These are phyloP conservation scores for Myxozyma mucilagina DNA, from an alignment of 805 yeast species.

Conservation along the genomic window DNA sequence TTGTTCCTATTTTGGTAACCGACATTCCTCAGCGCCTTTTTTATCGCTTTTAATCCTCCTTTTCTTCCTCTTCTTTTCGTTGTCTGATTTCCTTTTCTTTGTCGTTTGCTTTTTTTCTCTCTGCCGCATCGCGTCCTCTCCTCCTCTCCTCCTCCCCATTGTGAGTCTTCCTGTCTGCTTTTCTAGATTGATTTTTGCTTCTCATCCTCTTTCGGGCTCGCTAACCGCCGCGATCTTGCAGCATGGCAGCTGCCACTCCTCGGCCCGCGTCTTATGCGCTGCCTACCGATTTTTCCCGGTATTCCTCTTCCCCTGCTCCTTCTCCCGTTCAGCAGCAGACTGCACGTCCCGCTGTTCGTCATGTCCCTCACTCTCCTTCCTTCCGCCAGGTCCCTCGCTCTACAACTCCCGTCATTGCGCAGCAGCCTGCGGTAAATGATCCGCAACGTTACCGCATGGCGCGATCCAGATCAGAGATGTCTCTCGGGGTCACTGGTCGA, in stretches of 20 bases:
- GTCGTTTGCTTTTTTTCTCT: not conserved
- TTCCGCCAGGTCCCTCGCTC: constrained; percentile 28
- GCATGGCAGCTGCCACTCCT: not conserved
- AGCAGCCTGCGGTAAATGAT: constrained; percentile 2
- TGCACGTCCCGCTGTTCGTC: not conserved
- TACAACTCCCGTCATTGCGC: constrained; percentile 12
- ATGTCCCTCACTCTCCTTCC: not conserved
- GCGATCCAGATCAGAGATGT: constrained; percentile 14
- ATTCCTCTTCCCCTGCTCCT: not conserved
- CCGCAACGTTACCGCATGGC: constrained; percentile 9
- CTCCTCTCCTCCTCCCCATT: not conserved
- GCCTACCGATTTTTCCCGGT: not conserved
- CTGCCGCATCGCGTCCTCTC: not conserved
- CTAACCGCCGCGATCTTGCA: not conserved
- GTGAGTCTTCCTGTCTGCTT: not conserved
- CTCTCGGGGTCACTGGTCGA: constrained; percentile 6
- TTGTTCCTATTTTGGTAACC: too few relatives aligned
- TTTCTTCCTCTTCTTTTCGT: not conserved
- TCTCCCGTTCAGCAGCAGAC: not conserved
- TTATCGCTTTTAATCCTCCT: not conserved
- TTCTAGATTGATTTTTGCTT: not conserved
- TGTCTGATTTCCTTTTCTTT: not conserved
- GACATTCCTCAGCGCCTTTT: not conserved
- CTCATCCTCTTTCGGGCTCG: not conserved
- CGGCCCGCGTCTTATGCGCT: not conserved